Conservation (phyloP, 164 flowering plant genomes). For the Stephania cephalantha region DNA sequence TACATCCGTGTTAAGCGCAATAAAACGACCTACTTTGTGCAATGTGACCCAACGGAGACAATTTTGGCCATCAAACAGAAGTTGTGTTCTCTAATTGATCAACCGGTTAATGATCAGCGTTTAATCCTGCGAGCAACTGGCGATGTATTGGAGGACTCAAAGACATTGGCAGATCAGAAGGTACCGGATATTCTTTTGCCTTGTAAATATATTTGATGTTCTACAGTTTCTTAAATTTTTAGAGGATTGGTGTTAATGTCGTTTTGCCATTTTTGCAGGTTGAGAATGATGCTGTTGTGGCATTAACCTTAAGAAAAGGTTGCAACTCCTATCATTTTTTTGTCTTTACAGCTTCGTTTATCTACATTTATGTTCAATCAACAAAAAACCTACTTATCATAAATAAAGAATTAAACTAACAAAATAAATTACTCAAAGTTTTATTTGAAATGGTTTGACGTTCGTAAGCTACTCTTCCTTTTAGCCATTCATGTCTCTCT, state of each 20-base stretch:
- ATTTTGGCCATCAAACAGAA: slow-evolving; percentile 74
- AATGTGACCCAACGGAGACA: slow-evolving; percentile 85
- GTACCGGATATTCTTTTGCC: slow-evolving; percentile 18
- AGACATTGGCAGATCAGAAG: slow-evolving; percentile 91
- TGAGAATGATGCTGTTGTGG: slow-evolving; percentile 94
- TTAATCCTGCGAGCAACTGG: slow-evolving; percentile 48
- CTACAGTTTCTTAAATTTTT: not conserved
- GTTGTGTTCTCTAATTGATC: slow-evolving; percentile 59
- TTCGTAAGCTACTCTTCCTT: not conserved
- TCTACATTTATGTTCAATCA: not conserved
- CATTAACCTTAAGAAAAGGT: slow-evolving; percentile 89
- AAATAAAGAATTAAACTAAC: too few species aligned
- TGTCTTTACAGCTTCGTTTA: not conserved
- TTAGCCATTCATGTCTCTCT: not conserved
- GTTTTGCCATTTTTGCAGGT: slow-evolving; percentile 47
- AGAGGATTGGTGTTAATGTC: not conserved
- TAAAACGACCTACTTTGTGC: slow-evolving; percentile 90
- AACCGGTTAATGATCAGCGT: slow-evolving; percentile 64
- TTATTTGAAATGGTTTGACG: not conserved
- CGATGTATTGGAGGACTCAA: slow-evolving; percentile 70
- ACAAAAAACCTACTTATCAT: not conserved
- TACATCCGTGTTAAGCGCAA: slow-evolving; percentile 84
- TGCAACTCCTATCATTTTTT: not conserved
- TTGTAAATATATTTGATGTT: not conserved
- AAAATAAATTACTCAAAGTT: not conserved